Conservation (phyloP, 2,329 filamentous ascomycete genomes). For the Arthrobotrys megalospora region DNA sequence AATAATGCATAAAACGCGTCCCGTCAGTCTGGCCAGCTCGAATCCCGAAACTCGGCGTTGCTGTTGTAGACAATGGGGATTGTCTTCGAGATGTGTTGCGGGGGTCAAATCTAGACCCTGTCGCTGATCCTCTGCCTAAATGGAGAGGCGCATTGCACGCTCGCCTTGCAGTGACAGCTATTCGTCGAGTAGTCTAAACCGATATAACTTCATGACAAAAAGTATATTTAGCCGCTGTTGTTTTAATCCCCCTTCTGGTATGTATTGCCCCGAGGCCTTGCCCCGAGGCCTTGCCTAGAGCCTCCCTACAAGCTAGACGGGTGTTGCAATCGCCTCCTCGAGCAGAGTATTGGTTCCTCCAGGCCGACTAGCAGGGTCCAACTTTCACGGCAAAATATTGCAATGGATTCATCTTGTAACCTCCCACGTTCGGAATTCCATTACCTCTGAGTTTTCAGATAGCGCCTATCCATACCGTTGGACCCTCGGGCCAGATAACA, state of each 20-base stretch:
- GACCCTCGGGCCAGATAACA: conserved; percentile 22
- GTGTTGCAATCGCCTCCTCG: too few relatives aligned
- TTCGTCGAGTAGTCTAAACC: not conserved
- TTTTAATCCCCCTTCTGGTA: not conserved
- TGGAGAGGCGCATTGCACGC: not conserved
- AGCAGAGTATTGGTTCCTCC: not conserved
- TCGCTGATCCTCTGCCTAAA: conserved; percentile 38
- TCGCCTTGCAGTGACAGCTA: conserved; percentile 12
- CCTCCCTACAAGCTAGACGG: too few relatives aligned
- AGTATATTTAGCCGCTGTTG: not conserved
- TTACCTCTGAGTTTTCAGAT: conserved; percentile 25
- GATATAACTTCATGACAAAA: conserved; percentile 1
- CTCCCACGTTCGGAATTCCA: conserved; percentile 8
- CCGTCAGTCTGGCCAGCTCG: conserved; percentile 23
- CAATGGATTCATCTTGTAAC: not conserved
- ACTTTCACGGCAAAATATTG: not conserved
- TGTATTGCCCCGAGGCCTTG: not conserved
- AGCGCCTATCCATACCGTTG: conserved; percentile 31
- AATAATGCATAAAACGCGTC: conserved; percentile 35
- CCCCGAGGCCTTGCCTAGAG: not conserved
- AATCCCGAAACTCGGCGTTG: not conserved
- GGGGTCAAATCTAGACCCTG: conserved; percentile 19
- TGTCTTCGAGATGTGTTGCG: conserved; percentile 29
- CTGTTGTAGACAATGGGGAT: conserved; percentile 11
- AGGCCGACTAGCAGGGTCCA: too few relatives aligned